phyloP scores from a whole-genome alignment of 2,329 filamentous ascomycete genomes.

The Aspergillus niger region DNA sequence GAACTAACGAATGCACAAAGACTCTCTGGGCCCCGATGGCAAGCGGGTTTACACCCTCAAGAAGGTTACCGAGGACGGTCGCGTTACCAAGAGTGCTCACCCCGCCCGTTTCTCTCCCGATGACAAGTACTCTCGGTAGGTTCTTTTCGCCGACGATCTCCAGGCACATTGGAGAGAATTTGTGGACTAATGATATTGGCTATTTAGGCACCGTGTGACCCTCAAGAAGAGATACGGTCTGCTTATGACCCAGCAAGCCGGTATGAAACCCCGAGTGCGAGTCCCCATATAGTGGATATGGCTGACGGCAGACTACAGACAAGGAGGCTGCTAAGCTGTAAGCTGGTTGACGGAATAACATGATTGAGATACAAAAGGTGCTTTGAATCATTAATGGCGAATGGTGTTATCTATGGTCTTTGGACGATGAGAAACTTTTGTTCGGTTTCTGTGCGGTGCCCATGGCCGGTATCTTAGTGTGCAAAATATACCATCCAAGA shows the following conservation, averaged over 20 bases:
- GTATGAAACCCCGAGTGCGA: slow-evolving; percentile 38
- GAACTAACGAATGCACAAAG: slow-evolving; percentile 49
- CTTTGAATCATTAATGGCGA: slow-evolving; percentile 37
- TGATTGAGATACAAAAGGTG: slow-evolving; percentile 30
- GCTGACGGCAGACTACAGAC: slow-evolving; percentile 21
- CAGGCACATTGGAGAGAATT: background rate
- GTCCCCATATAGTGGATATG: slow-evolving; percentile 5
- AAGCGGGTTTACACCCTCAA: slow-evolving; percentile 94
- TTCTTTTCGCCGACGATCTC: slow-evolving; percentile 3
- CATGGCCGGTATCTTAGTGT: slow-evolving; percentile 1
- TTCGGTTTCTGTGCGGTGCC: slow-evolving; percentile 18
- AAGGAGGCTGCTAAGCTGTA: slow-evolving; percentile 36
- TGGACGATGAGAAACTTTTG: slow-evolving; percentile 28
- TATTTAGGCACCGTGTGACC: slow-evolving; percentile 78
- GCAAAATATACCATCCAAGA: slow-evolving; percentile 5
- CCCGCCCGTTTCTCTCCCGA: slow-evolving; percentile 96
- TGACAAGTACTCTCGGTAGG: slow-evolving; percentile 88
- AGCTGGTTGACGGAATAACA: slow-evolving; percentile 13
- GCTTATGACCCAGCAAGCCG: slow-evolving; percentile 75
- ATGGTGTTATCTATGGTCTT: slow-evolving; percentile 41
- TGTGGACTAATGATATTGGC: slow-evolving; percentile 4
- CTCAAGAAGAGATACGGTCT: slow-evolving; percentile 92
- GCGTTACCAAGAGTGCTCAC: slow-evolving; percentile 94
- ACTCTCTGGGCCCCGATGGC: slow-evolving; percentile 78
- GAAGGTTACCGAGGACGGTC: slow-evolving; percentile 68